A percentile compares a stretch with the other conserved stretches of the same genome.
Conservation (phyloP, 139 green algal genomes). For the Coccomyxa sp. region DNA sequence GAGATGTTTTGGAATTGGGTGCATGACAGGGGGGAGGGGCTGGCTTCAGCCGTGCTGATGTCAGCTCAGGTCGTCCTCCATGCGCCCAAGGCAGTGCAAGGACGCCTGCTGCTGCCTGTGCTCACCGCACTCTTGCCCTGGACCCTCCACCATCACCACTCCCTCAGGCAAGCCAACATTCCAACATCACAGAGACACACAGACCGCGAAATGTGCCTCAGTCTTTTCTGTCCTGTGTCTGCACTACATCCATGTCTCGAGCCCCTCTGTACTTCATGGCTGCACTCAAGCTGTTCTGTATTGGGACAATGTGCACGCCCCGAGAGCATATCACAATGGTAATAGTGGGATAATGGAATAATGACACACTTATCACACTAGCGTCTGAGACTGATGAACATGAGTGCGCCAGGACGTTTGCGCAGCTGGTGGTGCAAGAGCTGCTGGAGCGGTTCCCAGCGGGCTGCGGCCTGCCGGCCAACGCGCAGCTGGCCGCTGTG, state of each 20-base stretch:
- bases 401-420: constrained; percentile 23
- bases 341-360: background rate
- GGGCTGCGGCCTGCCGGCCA: background rate
- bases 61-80: constrained; percentile 16
- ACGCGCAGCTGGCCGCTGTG: background rate
- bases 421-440: constrained; percentile 30
- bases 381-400: background rate
- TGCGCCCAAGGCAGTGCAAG: background rate
- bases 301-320: background rate
- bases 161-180: constrained; percentile 7
- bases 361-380: background rate
- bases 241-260: background rate
- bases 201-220: background rate
- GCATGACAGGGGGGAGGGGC: constrained; percentile 21
- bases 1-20: too few species aligned
- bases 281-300: background rate
- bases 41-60: constrained; percentile 48
- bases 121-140: constrained; percentile 49
- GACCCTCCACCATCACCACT: constrained; percentile 65
- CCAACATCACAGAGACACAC: background rate
- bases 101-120: constrained; percentile 18
- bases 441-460: constrained; percentile 32
- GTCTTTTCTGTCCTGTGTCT: background rate
- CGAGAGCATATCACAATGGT: background rate
- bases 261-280: background rate